A percentile compares a stretch with the other conserved stretches of the same genome.
Conservation (phyloP, 2,329 filamentous ascomycete genomes). For the Geosmithia morbida region DNA sequence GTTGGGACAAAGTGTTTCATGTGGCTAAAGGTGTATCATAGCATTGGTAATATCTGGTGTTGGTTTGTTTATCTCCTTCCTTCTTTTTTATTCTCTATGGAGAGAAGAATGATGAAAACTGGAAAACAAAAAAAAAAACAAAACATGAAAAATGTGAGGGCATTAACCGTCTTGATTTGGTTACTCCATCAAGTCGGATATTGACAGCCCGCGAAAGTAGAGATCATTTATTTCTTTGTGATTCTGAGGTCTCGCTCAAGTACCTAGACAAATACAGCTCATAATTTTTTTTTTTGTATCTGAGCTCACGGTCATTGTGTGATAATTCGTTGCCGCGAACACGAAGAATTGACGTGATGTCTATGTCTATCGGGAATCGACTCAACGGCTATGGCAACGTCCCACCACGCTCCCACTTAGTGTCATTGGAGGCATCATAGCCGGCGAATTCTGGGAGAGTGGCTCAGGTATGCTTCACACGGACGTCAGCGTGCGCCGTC, state of each 20-base stretch:
- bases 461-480: not conserved
- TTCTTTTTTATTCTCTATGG: not conserved
- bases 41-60: not conserved
- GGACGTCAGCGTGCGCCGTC: not conserved
- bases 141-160: not conserved
- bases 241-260: not conserved
- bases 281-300: not conserved
- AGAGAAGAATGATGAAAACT: not conserved
- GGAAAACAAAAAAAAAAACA: not conserved
- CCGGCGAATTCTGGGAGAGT: too few species aligned
- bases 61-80: not conserved
- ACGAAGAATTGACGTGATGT: too few species aligned
- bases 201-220: not conserved
- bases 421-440: too few species aligned
- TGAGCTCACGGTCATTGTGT: not conserved
- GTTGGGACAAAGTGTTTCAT: slow-evolving; percentile 18
- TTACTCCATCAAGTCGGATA: not conserved
- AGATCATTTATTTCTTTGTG: not conserved
- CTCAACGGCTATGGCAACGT: too few species aligned
- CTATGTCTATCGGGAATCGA: too few species aligned
- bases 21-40: slow-evolving; percentile 1
- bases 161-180: too few species aligned
- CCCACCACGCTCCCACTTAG: too few species aligned
- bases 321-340: not conserved
- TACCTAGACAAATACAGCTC: not conserved